Evolutionary conservation across 108 stramenopile species (phyloP).

Genomic region (Discostella stelligeroides): DNA sequence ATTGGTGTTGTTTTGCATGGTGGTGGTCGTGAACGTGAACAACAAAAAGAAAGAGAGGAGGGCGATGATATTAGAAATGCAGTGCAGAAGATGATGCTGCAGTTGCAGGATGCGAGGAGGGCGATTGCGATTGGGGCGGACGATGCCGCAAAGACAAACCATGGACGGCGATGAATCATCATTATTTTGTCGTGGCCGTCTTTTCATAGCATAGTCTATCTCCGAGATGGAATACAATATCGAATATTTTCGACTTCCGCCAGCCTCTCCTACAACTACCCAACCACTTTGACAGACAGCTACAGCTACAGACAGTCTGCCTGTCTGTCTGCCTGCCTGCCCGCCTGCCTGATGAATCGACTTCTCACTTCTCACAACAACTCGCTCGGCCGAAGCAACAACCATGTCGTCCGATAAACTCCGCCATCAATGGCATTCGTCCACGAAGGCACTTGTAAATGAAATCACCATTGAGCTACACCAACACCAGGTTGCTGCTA

Average conservation of each 20-base stretch:
- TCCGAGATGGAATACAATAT: no score
- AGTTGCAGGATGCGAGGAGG: conserved; percentile 1
- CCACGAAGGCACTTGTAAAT: conserved; percentile 10
- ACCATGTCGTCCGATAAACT: conserved; percentile 7
- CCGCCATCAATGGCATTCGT: conserved; percentile 19
- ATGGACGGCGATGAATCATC: not conserved
- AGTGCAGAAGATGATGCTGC: conserved; percentile 7
- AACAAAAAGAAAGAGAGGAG: not conserved
- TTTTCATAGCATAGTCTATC: no score
- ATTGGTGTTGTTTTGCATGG: not conserved
- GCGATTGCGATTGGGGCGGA: not conserved
- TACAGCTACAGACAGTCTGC: no score
- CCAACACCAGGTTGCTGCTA: not conserved
- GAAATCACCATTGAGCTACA: not conserved
- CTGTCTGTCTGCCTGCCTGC: no score
- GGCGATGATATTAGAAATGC: conserved; percentile 15
- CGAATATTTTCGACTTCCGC: no score
- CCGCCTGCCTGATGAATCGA: no score
- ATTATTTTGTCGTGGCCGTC: no score
- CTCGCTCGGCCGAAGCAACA: no score
- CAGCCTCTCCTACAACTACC: no score
- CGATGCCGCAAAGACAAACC: not conserved
- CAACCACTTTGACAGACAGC: no score
- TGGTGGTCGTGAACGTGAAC: not conserved
- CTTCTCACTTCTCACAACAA: no score